Conservation (phyloP, 140 eudicot genomes). For the Cichorium intybus region DNA sequence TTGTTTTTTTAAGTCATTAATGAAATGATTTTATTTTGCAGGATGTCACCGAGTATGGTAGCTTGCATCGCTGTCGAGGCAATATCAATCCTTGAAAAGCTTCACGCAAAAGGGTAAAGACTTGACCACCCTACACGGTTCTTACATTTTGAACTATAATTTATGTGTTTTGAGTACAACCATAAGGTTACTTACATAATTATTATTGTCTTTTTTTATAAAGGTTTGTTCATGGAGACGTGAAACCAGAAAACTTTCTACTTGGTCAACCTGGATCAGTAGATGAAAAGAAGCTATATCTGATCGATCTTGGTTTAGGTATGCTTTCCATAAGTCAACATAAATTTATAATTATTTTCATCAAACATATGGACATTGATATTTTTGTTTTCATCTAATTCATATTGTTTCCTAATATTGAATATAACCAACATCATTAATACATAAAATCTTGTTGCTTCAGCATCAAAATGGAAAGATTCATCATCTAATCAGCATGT, state of each 20-base stretch:
- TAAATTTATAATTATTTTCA: background rate
- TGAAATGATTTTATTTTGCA: constrained; percentile 31
- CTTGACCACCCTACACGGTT: background rate
- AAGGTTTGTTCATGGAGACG: constrained; percentile 98
- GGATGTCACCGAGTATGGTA: constrained; percentile 94
- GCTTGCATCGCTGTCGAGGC: constrained; percentile 99
- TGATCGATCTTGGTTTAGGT: constrained; percentile 98
- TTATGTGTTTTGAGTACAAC: background rate
- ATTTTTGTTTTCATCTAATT: background rate
- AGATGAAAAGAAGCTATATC: constrained; percentile 97
- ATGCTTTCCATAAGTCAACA: constrained; percentile 20
- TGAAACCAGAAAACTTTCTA: constrained; percentile 93
- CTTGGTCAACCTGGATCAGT: constrained; percentile 93
- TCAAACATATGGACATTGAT: background rate
- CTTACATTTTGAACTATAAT: background rate
- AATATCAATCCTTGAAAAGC: constrained; percentile 93
- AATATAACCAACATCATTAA: constrained; percentile 3
- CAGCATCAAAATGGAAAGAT: constrained; percentile 99
- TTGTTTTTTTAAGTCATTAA: constrained; percentile 2
- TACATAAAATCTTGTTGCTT: constrained; percentile 16
- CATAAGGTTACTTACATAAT: constrained; percentile 1
- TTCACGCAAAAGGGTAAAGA: constrained; percentile 84
- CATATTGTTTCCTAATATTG: constrained; percentile 1
- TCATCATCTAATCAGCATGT: constrained; percentile 88
- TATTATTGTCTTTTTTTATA: constrained; percentile 26